Base-by-base conservation (phyloP, 1,284 basidiomycete species). In the Wallemia ichthyophaga region DNA sequence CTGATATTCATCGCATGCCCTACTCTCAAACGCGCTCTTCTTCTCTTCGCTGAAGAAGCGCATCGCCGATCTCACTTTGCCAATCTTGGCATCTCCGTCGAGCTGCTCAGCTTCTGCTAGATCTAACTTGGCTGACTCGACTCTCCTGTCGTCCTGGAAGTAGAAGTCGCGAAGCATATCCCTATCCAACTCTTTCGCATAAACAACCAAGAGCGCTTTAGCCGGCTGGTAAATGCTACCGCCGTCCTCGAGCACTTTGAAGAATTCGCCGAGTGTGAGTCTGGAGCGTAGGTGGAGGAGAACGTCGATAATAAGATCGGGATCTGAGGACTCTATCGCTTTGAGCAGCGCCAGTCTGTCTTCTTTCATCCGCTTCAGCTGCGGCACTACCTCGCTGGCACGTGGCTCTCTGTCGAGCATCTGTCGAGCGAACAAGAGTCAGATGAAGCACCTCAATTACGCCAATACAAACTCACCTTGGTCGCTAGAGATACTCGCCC, bases 1-100 rank as follows among this genome's bases (percentile, higher is more conserved):
- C 2, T 76, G 75, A 57, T 78, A 81, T 65, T 98, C 94, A 61
- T 94, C 88, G 61, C 69, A 32, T 60, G 85, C 88, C 78, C 85
- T 94, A 2, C 88, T 79, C 69, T 98, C 92, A 65, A 95, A 91
- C 0, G 70, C 66, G 2, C 82, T 75, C 64, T 95, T 89, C 68
- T 88, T 91, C 67, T 96, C 89, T 67, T 98, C 91, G 0, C 79
- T 80, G 67, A 95, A 89, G 69, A 85, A 88, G 67, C 89, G 94
- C 64, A 86, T 82, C 0, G 89, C 88, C 1, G 78, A 48, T 21
- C n/a, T 48, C 13, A 48, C 75, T 66, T 82, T 82, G 59, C 91
- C 77, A 48, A 81, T 77, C 0, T 76, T 73, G 27, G 89, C 73
- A 64, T 80, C 79, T 0, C 83, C 76, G 9, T 73, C 67, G 28